A percentile compares a stretch with the other conserved stretches of the same genome.
Evolutionary conservation across 495 filamentous ascomycete species (phyloP).

Genomic region (Cercophora scortea): DNA sequence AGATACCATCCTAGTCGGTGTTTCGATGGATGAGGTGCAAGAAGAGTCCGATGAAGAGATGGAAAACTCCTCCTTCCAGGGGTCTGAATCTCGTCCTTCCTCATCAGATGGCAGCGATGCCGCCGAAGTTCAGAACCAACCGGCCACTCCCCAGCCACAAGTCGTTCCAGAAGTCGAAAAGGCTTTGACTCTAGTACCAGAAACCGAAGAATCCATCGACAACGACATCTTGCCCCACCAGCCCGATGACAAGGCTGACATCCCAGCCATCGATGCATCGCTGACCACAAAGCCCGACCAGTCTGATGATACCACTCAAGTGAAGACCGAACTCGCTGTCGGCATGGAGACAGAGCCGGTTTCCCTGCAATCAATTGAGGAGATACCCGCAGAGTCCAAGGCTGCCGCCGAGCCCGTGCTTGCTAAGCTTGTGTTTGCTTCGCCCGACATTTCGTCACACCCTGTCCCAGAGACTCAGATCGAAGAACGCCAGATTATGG

Average conservation of each 20-base stretch:
- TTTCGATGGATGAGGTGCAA: conserved; percentile 14
- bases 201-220: conserved; percentile 6
- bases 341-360: not conserved
- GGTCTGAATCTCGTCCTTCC: conserved; percentile 12
- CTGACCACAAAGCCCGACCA: not conserved
- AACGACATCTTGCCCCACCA: not conserved
- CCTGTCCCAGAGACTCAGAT: not conserved
- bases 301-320: not conserved
- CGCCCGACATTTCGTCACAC: not conserved
- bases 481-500: too few relatives aligned
- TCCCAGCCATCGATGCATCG: not conserved
- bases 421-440: not conserved
- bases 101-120: conserved; percentile 12
- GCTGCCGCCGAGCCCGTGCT: not conserved
- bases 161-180: conserved; percentile 6
- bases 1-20: conserved; percentile 43
- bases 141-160: conserved; percentile 10
- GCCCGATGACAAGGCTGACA: not conserved
- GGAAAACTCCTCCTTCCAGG: conserved; percentile 12
- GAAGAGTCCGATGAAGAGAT: conserved; percentile 13
- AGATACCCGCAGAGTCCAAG: not conserved
- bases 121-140: conserved; percentile 2
- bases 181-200: conserved; percentile 6
- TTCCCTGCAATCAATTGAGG: not conserved
- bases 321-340: not conserved